Base-by-base conservation (phyloP, 768 basidiomycete genomes). In the Leccinum variicolor region DNA sequence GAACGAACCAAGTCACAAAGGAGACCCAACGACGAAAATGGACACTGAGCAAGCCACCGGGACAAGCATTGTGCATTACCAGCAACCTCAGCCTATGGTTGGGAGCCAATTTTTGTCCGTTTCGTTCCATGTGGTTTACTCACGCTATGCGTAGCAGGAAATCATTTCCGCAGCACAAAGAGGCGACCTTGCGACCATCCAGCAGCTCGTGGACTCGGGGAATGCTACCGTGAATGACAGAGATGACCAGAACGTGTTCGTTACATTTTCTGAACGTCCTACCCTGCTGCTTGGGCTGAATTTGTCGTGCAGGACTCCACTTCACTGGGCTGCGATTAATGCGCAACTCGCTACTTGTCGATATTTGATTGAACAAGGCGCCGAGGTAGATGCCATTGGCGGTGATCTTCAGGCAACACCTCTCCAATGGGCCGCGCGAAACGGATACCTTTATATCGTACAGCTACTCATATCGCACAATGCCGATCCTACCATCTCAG, bases 261-360 rank as follows among this genome's bases (percentile, higher is more conserved):
- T 68, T 8, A 23, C 11, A 26, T 31, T 54, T 56, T 4, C 36
- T 26, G 21, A 39, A 51, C 17, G 2, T 21, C 33, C 34, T 17
- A n/a, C 29, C 11, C 19, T 4, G n/a, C n/a, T 19, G 13, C 48
- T 57, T 25, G 56, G 21, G 43, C 61, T 59, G 49, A 69, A 25
- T 19, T 19, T 52, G 47, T 50, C 33, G 11, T 51, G 8, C 43
- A 73, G 71, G 60, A 96, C 95, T 0, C 89, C 97, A 2, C 82
- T 99, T 2, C 97, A 99, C 69, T 99, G 97, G 97, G 95, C 97
- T 8, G 89, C 95, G 1, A 98, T 98, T 69, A 98, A 98, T 66
- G 94, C 94, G 3, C 94, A 98, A 68, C 77, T 96, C n/a, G 80
- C 85, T 1, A 87, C 90, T 25, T 97, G 94, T 73, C 83, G 89